phyloP scores from a whole-genome alignment of 1,284 basidiomycete genomes.

The Sporisorium graminicola region DNA sequence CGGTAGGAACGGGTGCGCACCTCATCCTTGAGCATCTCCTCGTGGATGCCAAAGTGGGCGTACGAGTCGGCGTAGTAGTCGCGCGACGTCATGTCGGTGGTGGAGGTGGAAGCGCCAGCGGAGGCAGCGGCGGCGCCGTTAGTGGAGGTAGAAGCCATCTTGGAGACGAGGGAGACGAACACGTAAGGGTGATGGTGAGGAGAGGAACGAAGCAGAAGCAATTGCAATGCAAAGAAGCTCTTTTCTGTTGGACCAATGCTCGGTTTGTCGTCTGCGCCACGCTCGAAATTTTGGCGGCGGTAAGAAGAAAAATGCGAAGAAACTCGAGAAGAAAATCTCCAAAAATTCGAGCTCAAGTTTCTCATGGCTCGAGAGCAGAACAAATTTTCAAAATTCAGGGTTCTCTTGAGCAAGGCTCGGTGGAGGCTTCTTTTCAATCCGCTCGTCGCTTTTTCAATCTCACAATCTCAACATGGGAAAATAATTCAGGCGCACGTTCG shows the following conservation, averaged over 20 bases:
- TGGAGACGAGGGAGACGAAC: conserved; percentile 1
- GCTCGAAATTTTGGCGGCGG: not conserved
- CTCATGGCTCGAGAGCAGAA: conserved; percentile 5
- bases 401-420: not conserved
- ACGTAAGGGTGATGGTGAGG: conserved; percentile 1
- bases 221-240: not conserved
- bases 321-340: conserved; percentile 9
- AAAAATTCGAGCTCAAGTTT: conserved; percentile 1
- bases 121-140: conserved; percentile 39
- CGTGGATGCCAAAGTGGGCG: conserved; percentile 69
- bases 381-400: not conserved
- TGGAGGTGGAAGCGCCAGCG: conserved; percentile 29
- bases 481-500: conserved; percentile 14
- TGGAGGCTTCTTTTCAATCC: not conserved
- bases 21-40: conserved; percentile 97
- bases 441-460: not conserved
- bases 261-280: not conserved
- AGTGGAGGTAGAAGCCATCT: conserved; percentile 55
- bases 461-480: not conserved
- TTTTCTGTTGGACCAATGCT: not conserved
- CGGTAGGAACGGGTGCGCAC: conserved; percentile 97
- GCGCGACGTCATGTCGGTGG: conserved; percentile 62
- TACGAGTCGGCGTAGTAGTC: conserved; percentile 70
- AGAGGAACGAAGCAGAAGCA: not conserved
- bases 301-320: not conserved